These are phyloP conservation scores for Phialocephala sp. DNA, from an alignment of 2,329 filamentous ascomycete species.

Conservation along the genomic window DNA sequence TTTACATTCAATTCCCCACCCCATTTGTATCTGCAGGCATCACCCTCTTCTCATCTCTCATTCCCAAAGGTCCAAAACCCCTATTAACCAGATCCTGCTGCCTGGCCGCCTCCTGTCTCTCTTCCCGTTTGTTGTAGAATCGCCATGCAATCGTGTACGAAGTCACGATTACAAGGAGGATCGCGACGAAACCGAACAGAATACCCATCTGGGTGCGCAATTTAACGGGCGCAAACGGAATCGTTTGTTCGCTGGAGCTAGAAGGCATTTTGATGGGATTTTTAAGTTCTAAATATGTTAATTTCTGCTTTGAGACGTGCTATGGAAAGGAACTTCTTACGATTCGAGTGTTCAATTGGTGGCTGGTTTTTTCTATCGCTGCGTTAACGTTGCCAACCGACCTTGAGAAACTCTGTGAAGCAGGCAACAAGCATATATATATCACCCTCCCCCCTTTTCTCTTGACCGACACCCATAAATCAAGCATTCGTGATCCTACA, in stretches of 20 bases:
- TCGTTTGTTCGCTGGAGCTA: constrained; percentile 3
- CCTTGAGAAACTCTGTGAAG: no score
- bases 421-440: no score
- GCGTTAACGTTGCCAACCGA: no score
- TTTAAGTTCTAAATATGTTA: background rate
- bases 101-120: constrained; percentile 19
- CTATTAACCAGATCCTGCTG: constrained; percentile 18
- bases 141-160: constrained; percentile 15
- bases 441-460: background rate
- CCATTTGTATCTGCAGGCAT: background rate
- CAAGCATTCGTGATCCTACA: background rate
- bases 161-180: constrained; percentile 18
- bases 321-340: background rate
- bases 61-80: constrained; percentile 18
- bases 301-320: background rate
- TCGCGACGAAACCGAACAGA: constrained; percentile 25
- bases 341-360: background rate
- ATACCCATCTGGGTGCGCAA: constrained; percentile 17
- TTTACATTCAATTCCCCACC: no score
- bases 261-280: constrained; percentile 10
- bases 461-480: background rate
- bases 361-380: no score
- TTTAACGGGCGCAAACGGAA: background rate
- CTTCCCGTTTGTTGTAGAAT: constrained; percentile 19
- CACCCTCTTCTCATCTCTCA: constrained; percentile 10